phyloP scores from a whole-genome alignment of 2,329 filamentous ascomycete species.

The Fusarium devonianum region DNA sequence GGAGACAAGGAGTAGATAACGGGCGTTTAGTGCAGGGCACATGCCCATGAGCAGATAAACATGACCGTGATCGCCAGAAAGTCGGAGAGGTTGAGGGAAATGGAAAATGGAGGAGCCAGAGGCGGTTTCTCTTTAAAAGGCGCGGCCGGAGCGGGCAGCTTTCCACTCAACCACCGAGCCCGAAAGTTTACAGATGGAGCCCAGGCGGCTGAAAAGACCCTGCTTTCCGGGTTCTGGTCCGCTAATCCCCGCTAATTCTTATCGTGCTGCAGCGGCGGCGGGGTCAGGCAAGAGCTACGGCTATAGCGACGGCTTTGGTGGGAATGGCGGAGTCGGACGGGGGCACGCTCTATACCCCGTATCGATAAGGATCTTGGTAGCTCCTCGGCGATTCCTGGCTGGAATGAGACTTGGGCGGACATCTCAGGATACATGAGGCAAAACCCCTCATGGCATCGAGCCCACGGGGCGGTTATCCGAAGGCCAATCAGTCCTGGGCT shows the following conservation, averaged over 20 bases:
- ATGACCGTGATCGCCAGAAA: slow-evolving; percentile 40
- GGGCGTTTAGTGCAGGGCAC: slow-evolving; percentile 33
- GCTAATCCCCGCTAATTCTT: slow-evolving; percentile 25
- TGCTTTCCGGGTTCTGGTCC: slow-evolving; percentile 20
- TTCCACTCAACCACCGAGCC: slow-evolving; percentile 12
- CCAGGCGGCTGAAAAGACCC: slow-evolving; percentile 13
- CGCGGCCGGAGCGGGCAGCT: slow-evolving; percentile 22
- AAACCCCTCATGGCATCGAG: slow-evolving; percentile 4
- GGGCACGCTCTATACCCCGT: slow-evolving; percentile 1
- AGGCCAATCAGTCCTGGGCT: slow-evolving; percentile 22
- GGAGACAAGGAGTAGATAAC: slow-evolving; percentile 9
- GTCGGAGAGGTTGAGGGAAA: slow-evolving; percentile 2
- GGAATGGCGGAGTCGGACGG: slow-evolving; percentile 21
- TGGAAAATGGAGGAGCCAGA: slow-evolving; percentile 3
- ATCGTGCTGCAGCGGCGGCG: slow-evolving; percentile 22
- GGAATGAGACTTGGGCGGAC: slow-evolving; percentile 26
- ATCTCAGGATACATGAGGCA: slow-evolving; percentile 27
- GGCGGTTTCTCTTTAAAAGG: slow-evolving; percentile 16
- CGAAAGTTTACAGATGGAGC: slow-evolving; percentile 15
- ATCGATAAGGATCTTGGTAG: slow-evolving; percentile 22
- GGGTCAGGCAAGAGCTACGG: slow-evolving; percentile 19
- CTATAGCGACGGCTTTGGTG: slow-evolving; percentile 10
- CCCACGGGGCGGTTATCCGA: slow-evolving; percentile 26
- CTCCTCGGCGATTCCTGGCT: slow-evolving; percentile 21
- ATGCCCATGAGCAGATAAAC: slow-evolving; percentile 33